Evolutionary conservation across 805 yeast species (phyloP).

Genomic region (Saccharomycopsis sp.): DNA sequence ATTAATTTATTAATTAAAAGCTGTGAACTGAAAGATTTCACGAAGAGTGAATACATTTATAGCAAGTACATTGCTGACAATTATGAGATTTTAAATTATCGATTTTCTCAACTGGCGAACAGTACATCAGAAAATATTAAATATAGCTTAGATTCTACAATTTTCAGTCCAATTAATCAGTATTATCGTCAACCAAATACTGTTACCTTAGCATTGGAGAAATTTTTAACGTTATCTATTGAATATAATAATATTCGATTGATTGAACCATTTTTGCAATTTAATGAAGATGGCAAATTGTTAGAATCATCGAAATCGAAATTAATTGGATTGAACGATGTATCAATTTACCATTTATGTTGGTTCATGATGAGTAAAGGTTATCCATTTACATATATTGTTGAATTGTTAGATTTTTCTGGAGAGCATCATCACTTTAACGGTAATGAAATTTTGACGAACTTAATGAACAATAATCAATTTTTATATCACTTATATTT

Average conservation of each 20-base stretch:
- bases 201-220: neutral
- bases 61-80: neutral
- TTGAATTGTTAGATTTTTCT: neutral
- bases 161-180: neutral
- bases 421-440: neutral
- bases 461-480: constrained; percentile 3
- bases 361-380: constrained; percentile 1
- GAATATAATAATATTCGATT: neutral
- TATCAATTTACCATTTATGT: neutral
- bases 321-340: neutral
- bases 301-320: neutral
- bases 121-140: neutral
- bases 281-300: neutral
- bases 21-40: constrained; percentile 7
- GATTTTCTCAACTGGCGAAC: neutral
- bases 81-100: neutral
- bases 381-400: neutral
- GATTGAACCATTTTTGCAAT: neutral
- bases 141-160: neutral
- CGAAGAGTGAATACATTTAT: neutral
- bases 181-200: neutral
- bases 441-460: neutral
- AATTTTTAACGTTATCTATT: neutral
- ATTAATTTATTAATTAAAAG: constrained; percentile 12
- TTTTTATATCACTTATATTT: constrained; percentile 1